Conservation (phyloP, 2,329 filamentous ascomycete genomes). For the Colletotrichum coccodes region DNA sequence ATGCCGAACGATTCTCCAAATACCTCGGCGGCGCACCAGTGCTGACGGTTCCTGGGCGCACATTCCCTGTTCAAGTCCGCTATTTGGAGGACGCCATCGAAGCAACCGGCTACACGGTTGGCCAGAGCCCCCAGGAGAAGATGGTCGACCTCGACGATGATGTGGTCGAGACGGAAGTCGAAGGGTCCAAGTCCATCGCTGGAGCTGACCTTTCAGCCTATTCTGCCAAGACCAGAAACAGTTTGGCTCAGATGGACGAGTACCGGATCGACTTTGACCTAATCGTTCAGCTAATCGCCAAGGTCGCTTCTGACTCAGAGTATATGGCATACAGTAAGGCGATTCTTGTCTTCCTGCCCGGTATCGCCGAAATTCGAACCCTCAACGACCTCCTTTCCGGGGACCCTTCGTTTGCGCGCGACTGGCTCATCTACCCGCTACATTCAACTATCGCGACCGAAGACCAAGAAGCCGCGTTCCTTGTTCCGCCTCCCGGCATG, state of each 20-base stretch:
- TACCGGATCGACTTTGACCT: slow-evolving; percentile 92
- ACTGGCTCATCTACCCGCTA: slow-evolving; percentile 89
- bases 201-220: slow-evolving; percentile 75
- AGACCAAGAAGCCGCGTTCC: slow-evolving; percentile 93
- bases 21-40: slow-evolving; percentile 90
- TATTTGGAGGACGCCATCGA: slow-evolving; percentile 96
- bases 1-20: slow-evolving; percentile 88
- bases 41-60: slow-evolving; percentile 89
- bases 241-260: slow-evolving; percentile 83
- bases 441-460: slow-evolving; percentile 97
- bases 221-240: slow-evolving; percentile 78
- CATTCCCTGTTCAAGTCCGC: slow-evolving; percentile 88
- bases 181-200: slow-evolving; percentile 55
- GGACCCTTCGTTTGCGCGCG: slow-evolving; percentile 77
- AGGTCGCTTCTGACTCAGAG: slow-evolving; percentile 75
- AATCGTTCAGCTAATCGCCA: slow-evolving; percentile 80
- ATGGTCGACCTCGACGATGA: slow-evolving; percentile 74
- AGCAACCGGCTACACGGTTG: slow-evolving; percentile 77
- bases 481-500: slow-evolving; percentile 81
- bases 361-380: slow-evolving; percentile 90
- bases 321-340: slow-evolving; percentile 84
- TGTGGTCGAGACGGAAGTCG: slow-evolving; percentile 58
- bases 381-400: slow-evolving; percentile 87
- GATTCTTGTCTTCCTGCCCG: slow-evolving; percentile 93
- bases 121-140: slow-evolving; percentile 56